A percentile compares a stretch with the other conserved stretches of the same genome.
These are phyloP conservation scores for Copromyces sp. DNA, from an alignment of 495 filamentous ascomycete genomes.

Conservation along the genomic window DNA sequence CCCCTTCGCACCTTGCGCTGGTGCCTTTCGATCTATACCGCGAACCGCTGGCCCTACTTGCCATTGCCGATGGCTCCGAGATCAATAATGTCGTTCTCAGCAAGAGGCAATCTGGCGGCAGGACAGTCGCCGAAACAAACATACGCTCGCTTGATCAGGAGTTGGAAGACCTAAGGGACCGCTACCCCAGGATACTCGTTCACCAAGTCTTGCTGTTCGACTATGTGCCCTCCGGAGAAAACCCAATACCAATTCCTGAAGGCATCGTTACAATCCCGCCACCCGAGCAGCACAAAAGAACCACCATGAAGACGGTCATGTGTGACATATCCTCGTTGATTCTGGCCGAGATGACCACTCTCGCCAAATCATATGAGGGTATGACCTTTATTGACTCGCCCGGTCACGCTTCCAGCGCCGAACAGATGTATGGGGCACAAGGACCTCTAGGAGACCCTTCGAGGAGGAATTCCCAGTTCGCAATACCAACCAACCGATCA, in stretches of 20 bases:
- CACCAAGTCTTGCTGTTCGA: conserved; percentile 76
- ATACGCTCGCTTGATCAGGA: conserved; percentile 50
- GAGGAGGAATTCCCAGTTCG: conserved; percentile 47
- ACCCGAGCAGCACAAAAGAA: conserved; percentile 56
- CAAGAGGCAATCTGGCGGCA: conserved; percentile 37
- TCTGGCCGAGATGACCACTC: conserved; percentile 75
- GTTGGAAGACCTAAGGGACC: conserved; percentile 57
- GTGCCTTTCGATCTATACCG: conserved; percentile 79
- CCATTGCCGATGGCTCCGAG: conserved; percentile 63
- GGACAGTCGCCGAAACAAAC: conserved; percentile 36
- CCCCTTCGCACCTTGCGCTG: conserved; percentile 64
- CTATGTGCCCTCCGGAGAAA: conserved; percentile 36
- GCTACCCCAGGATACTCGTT: conserved; percentile 63
- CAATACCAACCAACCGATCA: conserved; percentile 34
- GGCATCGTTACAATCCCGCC: conserved; percentile 66
- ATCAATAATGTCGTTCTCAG: conserved; percentile 36
- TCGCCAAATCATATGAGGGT: conserved; percentile 76
- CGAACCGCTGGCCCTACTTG: conserved; percentile 70
- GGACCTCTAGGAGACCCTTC: conserved; percentile 2
- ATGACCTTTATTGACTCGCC: conserved; percentile 75
- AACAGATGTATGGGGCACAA: conserved; percentile 21
- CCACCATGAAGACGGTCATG: conserved; percentile 91
- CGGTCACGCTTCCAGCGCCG: conserved; percentile 26
- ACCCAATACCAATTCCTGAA: conserved; percentile 41
- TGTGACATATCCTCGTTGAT: conserved; percentile 81